Evolutionary conservation across 768 basidiomycete genomes (phyloP).

Genomic region (Termitomyces sp.): DNA sequence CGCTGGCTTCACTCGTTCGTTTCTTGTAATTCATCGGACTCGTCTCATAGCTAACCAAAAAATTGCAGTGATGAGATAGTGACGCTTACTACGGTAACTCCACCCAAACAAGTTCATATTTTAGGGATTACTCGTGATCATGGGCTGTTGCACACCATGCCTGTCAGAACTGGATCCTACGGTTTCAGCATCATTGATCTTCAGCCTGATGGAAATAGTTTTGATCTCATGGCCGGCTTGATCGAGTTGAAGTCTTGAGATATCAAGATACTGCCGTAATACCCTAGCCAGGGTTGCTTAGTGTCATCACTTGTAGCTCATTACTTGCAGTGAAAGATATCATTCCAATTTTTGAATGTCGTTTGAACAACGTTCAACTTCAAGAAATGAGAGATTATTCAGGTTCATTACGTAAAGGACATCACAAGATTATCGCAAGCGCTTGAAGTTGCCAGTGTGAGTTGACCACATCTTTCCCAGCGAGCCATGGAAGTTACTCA

Average conservation of each 20-base stretch:
- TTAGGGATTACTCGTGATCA: constrained; percentile 83
- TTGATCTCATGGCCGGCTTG: constrained; percentile 89
- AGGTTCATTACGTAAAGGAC: neutral
- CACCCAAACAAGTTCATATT: constrained; percentile 70
- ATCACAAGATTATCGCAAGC: neutral
- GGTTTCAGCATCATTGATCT: constrained; percentile 90
- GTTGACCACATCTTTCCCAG: neutral
- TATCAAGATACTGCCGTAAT: too few relatives aligned
- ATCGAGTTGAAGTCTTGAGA: constrained; percentile 54
- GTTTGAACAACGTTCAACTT: too few relatives aligned
- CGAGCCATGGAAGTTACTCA: neutral
- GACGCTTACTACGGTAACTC: constrained; percentile 72
- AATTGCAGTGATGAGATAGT: constrained; percentile 73
- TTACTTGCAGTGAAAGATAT: neutral
- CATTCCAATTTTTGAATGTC: too few relatives aligned
- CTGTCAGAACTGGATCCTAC: constrained; percentile 45
- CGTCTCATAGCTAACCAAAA: neutral
- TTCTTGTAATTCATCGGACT: neutral
- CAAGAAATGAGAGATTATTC: too few relatives aligned
- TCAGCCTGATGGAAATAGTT: constrained; percentile 96
- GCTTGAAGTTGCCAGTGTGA: too few relatives aligned
- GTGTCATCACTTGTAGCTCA: neutral
- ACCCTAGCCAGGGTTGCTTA: too few relatives aligned
- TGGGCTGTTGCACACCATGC: constrained; percentile 81
- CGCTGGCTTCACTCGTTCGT: constrained; percentile 93